These are phyloP conservation scores for Boletus speciosus DNA, from an alignment of 768 basidiomycete species.

Conservation along the genomic window DNA sequence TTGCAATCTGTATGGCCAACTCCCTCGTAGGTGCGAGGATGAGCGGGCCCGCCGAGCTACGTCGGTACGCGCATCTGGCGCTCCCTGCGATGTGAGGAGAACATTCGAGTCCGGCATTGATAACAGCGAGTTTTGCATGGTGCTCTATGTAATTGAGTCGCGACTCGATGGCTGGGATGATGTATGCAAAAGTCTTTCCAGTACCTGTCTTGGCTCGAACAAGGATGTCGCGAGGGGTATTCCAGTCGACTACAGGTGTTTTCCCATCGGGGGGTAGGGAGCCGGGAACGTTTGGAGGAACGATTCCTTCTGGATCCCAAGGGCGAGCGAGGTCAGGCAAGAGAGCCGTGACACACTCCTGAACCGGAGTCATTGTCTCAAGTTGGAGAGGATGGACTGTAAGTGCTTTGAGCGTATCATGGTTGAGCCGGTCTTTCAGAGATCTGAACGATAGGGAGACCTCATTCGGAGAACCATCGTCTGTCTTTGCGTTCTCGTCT, in stretches of 20 bases:
- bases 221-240: conserved; percentile 59
- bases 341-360: conserved; percentile 70
- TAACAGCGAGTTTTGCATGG: conserved; percentile 37
- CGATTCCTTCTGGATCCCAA: conserved; percentile 36
- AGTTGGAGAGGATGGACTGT: conserved; percentile 63
- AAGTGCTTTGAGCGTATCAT: conserved; percentile 53
- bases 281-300: background rate
- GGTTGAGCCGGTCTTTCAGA: conserved; percentile 39
- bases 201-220: conserved; percentile 89
- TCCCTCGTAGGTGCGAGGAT: conserved; percentile 90
- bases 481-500: background rate
- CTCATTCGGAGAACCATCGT: background rate
- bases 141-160: conserved; percentile 58
- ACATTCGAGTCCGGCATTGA: conserved; percentile 39
- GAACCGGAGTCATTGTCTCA: conserved; percentile 75
- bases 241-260: conserved; percentile 3
- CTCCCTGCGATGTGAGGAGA: conserved; percentile 30
- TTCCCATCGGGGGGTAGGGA: background rate
- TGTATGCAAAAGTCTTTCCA: conserved; percentile 85
- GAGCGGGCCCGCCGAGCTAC: conserved; percentile 60
- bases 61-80: conserved; percentile 39
- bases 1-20: conserved; percentile 85
- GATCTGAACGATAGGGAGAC: conserved; percentile 28
- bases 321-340: conserved; percentile 68
- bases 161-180: conserved; percentile 81